Base-by-base conservation (phyloP, 2,329 filamentous ascomycete genomes). In the Pestalotiopsis sp. region DNA sequence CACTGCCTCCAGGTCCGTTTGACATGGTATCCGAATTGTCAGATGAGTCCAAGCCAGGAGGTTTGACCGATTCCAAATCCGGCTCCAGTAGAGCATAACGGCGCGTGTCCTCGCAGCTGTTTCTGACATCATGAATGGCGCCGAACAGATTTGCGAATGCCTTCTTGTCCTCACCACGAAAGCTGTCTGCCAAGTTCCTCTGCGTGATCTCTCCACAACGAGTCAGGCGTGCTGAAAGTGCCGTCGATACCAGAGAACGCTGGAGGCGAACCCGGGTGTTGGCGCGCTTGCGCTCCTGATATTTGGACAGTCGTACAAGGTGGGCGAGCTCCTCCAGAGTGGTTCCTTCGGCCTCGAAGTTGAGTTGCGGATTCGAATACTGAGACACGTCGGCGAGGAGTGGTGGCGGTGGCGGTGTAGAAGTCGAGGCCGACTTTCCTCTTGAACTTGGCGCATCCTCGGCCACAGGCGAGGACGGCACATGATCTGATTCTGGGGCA, bases 251-350 rank as follows among this genome's bases (percentile, higher is more conserved):
- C 70, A 95, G 83, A 76, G 88, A 92, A 76, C 91, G 87, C 78
- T 94, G 92, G 66, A 96, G 85, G 68, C 92, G 90, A 72, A 92
- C 85, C 73, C 93, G 87, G 60, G 91, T 92, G 77, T 91, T 91
- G 72, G 88, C 86, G 81, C 92, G 89, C 84, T 93, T 92, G 84
- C 92, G 91, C 84, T 93, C 91, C 81, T 95, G 93, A 78, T 94
- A 94, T 75, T 91, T 92, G 77, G 92, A 92, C 71, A 94, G 84
- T 70, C 92, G 90, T 72, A 94, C 91, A 74, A 95, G 81, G 79
- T 94, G 92, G 65, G 92, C 92, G 73, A 95, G 87, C 80, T 95
- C 92, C 75, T 93, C 90, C 70, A 95, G 84, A 14, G 90, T 92
- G 60, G 91, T 93, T 69, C 88, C 87, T 60, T 91, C 88, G 65